Conservation (phyloP, 2,329 filamentous ascomycete species). For the Trichoderma sp. region DNA sequence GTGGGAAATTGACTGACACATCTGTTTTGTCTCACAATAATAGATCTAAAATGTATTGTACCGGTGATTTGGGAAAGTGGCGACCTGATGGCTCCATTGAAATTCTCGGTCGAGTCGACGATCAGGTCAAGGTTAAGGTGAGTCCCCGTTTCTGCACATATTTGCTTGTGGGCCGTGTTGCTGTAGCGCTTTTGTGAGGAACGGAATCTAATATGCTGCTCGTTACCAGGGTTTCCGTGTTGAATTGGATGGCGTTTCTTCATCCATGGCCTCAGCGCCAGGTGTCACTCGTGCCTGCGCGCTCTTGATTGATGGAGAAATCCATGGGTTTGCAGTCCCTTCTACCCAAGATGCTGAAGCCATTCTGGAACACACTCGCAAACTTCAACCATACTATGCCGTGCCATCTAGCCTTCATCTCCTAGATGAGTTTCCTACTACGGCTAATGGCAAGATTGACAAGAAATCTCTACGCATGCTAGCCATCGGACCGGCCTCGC, state of each 20-base stretch:
- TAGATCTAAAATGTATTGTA: constrained; percentile 53
- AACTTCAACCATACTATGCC: constrained; percentile 53
- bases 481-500: constrained; percentile 24
- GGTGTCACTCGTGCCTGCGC: constrained; percentile 47
- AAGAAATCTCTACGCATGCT: constrained; percentile 44
- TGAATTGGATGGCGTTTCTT: constrained; percentile 56
- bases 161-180: background rate
- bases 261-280: constrained; percentile 45
- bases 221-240: constrained; percentile 53
- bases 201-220: background rate
- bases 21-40: constrained; percentile 7
- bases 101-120: constrained; percentile 56
- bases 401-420: constrained; percentile 46
- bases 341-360: constrained; percentile 33
- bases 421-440: constrained; percentile 46
- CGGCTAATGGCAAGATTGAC: constrained; percentile 56
- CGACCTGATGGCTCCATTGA: constrained; percentile 51
- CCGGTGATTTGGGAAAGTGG: constrained; percentile 58
- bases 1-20: constrained; percentile 5
- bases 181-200: background rate
- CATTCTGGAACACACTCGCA: constrained; percentile 40
- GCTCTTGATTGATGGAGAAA: constrained; percentile 45
- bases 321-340: constrained; percentile 51
- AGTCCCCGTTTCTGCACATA: constrained; percentile 11
- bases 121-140: constrained; percentile 60